These are phyloP conservation scores for Thalassiosira delicatula DNA, from an alignment of 352 stramenopile species.

Conservation along the genomic window DNA sequence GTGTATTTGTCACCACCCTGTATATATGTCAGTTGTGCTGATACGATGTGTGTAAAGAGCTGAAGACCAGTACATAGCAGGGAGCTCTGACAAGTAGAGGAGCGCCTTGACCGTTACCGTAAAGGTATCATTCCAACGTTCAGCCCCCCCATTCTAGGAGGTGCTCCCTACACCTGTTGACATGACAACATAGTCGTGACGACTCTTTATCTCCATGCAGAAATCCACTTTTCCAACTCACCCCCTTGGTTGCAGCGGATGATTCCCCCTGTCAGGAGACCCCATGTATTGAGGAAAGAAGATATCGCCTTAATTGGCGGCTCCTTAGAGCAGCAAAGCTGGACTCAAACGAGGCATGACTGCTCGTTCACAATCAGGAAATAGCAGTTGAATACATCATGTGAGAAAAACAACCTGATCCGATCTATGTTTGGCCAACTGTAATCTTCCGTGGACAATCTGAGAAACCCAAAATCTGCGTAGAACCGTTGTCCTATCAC, in stretches of 20 bases:
- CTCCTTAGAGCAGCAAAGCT: slow-evolving; percentile 17
- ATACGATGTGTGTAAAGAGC: slow-evolving; percentile 25
- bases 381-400: slow-evolving; percentile 21
- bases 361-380: slow-evolving; percentile 24
- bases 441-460: slow-evolving; percentile 6
- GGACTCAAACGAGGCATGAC: slow-evolving; percentile 8
- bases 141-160: slow-evolving; percentile 30
- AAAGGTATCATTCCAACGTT: slow-evolving; percentile 34
- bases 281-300: background rate
- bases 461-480: slow-evolving; percentile 34
- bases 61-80: slow-evolving; percentile 42
- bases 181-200: no score
- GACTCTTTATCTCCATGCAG: no score
- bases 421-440: background rate
- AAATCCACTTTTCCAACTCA: slow-evolving; percentile 23
- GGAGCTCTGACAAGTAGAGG: slow-evolving; percentile 21
- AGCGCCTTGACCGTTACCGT: slow-evolving; percentile 7
- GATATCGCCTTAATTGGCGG: slow-evolving; percentile 1
- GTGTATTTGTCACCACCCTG: background rate
- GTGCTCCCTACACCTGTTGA: slow-evolving; percentile 16
- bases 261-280: background rate
- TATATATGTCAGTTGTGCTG: slow-evolving; percentile 30
- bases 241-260: slow-evolving; percentile 34
- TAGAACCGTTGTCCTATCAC: slow-evolving; percentile 2
- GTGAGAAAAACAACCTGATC: slow-evolving; percentile 19